Evolutionary conservation across 2,329 filamentous ascomycete genomes (phyloP).

Genomic region (Botrytis hyacinthi): DNA sequence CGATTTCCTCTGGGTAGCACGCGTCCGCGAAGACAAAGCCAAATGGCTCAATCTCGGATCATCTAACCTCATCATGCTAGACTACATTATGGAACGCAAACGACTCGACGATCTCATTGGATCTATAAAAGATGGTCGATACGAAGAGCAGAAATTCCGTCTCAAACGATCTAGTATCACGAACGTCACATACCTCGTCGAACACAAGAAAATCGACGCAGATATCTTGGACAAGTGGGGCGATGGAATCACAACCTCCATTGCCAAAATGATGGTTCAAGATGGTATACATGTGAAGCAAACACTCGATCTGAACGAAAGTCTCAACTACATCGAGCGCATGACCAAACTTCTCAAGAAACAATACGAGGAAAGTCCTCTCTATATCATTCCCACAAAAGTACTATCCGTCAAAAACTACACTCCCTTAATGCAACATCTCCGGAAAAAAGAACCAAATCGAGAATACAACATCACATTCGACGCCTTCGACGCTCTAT

Average conservation of each 20-base stretch:
- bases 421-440: constrained; percentile 58
- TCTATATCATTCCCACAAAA: constrained; percentile 64
- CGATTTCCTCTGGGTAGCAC: constrained; percentile 78
- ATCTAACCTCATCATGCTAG: constrained; percentile 69
- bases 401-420: constrained; percentile 65
- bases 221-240: constrained; percentile 56
- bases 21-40: constrained; percentile 51
- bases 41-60: constrained; percentile 55
- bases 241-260: constrained; percentile 71
- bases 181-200: constrained; percentile 76
- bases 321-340: constrained; percentile 69
- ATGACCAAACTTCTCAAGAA: constrained; percentile 68
- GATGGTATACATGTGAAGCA: constrained; percentile 77
- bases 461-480: constrained; percentile 57
- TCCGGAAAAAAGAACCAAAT: constrained; percentile 51
- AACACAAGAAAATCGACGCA: constrained; percentile 64
- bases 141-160: constrained; percentile 82
- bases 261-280: constrained; percentile 74
- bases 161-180: constrained; percentile 69
- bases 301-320: constrained; percentile 73
- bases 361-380: constrained; percentile 57
- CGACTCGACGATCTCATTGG: constrained; percentile 75
- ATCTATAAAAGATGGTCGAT: constrained; percentile 79
- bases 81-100: constrained; percentile 81
- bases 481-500: constrained; percentile 66